A percentile compares a stretch with the other conserved stretches of the same genome.
These are phyloP conservation scores for Kodamaea leandrae DNA, from an alignment of 805 yeast species.

Conservation along the genomic window DNA sequence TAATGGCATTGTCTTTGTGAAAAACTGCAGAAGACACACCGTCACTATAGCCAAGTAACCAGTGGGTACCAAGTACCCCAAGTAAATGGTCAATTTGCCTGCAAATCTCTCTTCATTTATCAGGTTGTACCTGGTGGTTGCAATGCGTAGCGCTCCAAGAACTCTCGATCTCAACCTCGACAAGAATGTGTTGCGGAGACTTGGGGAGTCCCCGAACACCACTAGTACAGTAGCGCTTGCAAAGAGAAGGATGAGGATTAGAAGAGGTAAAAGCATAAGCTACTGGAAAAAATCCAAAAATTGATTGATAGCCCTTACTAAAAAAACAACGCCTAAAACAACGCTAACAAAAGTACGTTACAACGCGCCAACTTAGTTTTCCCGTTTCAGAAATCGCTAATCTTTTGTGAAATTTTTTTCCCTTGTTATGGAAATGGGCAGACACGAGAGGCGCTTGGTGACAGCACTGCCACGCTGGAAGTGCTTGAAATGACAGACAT, in stretches of 20 bases:
- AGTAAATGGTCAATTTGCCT: constrained; percentile 20
- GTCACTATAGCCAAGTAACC: constrained; percentile 39
- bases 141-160: not conserved
- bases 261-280: constrained; percentile 1
- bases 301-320: too few species aligned
- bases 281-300: too few species aligned
- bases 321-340: too few species aligned
- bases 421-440: too few species aligned
- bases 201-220: constrained; percentile 51
- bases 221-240: constrained; percentile 13
- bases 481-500: too few species aligned
- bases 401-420: too few species aligned
- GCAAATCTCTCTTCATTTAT: constrained; percentile 22
- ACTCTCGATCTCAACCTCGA: constrained; percentile 20
- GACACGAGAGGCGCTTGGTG: too few species aligned
- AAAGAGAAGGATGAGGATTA: constrained; percentile 3
- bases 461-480: too few species aligned
- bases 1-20: constrained; percentile 25
- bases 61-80: constrained; percentile 46
- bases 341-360: too few species aligned
- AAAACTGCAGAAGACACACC: constrained; percentile 31
- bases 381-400: too few species aligned
- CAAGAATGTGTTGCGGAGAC: constrained; percentile 33
- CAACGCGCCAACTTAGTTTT: too few species aligned
- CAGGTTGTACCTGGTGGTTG: constrained; percentile 3